Evolutionary conservation across 345 rosid genomes (phyloP).

Genomic region (Garcia nutans): DNA sequence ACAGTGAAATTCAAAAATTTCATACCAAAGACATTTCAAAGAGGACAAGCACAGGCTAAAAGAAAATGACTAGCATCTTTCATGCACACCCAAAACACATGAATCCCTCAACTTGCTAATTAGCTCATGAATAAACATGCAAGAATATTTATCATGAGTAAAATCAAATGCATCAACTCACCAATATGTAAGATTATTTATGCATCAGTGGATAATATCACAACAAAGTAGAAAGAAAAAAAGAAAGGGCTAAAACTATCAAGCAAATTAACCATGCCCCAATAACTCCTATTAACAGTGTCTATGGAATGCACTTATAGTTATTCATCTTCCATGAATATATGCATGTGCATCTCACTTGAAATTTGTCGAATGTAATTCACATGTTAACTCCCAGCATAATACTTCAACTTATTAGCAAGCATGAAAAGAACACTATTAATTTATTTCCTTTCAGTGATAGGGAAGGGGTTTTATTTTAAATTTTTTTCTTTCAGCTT

Average conservation of each 20-base stretch:
- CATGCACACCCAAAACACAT: neutral
- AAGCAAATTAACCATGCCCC: neutral
- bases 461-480: neutral
- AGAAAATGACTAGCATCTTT: neutral
- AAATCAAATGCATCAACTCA: neutral
- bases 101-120: neutral
- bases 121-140: neutral
- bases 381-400: neutral
- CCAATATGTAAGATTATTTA: neutral
- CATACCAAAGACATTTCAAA: neutral
- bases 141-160: neutral
- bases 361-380: neutral
- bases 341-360: neutral
- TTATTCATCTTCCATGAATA: neutral
- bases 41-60: neutral
- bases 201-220: neutral
- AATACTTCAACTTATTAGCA: neutral
- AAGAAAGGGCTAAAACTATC: neutral
- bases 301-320: neutral
- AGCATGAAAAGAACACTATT: neutral
- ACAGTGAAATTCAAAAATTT: slow-evolving; percentile 4
- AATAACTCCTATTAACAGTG: neutral
- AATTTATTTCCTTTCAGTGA: neutral
- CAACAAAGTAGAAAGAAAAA: neutral
- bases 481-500: neutral